Conservation (phyloP, 2,329 filamentous ascomycete species). For the Colletotrichum camelliae region DNA sequence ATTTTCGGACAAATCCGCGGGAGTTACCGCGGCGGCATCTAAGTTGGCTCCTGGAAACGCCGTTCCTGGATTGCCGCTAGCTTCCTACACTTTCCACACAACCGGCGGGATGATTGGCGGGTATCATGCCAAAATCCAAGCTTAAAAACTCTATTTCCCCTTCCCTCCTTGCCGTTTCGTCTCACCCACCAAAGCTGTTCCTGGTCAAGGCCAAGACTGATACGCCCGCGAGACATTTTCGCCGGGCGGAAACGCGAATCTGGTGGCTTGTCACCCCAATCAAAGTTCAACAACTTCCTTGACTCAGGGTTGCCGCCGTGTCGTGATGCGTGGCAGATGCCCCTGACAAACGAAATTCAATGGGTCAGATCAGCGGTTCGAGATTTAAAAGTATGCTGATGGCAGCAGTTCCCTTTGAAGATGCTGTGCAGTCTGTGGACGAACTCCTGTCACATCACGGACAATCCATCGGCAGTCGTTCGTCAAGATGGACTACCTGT, state of each 20-base stretch:
- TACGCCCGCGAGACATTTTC: background rate
- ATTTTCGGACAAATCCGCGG: background rate
- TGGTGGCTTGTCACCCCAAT: background rate
- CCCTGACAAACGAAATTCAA: background rate
- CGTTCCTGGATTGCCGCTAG: background rate
- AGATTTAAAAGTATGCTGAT: background rate
- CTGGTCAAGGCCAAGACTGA: background rate
- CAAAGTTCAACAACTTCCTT: background rate
- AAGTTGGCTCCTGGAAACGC: background rate
- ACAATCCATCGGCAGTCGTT: background rate
- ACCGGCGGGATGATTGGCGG: background rate
- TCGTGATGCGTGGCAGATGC: background rate
- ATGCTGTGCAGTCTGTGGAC: accelerated
- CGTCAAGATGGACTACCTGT: background rate
- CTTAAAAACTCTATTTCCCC: background rate
- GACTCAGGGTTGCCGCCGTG: background rate
- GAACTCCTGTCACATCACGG: background rate
- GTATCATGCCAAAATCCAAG: background rate
- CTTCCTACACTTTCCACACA: background rate
- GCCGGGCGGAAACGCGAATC: background rate
- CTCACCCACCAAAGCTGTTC: background rate
- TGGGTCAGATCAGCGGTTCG: background rate
- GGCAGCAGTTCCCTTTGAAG: background rate
- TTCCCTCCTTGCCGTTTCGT: background rate
- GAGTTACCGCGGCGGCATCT: background rate